A percentile compares a stretch with the other conserved stretches of the same genome.
These are phyloP conservation scores for Candida boleticola DNA, from an alignment of 805 yeast genomes.

Conservation along the genomic window DNA sequence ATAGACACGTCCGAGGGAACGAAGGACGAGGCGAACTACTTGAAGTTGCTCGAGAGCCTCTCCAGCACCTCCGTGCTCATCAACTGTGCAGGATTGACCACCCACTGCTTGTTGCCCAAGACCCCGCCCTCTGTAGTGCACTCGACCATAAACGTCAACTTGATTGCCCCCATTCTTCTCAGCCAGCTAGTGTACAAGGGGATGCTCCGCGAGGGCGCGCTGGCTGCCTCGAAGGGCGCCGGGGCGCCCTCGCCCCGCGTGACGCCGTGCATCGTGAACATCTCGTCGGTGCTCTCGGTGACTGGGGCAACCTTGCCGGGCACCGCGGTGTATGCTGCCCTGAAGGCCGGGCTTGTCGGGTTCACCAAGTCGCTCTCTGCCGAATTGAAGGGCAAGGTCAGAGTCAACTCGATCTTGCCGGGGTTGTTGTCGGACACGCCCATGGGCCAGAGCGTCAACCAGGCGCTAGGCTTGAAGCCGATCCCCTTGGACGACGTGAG, in stretches of 20 bases:
- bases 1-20: constrained; percentile 15
- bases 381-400: constrained; percentile 55
- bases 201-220: constrained; percentile 34
- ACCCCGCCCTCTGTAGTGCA: constrained; percentile 42
- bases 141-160: constrained; percentile 51
- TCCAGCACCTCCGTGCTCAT: constrained; percentile 46
- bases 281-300: constrained; percentile 62
- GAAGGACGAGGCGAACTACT: background rate
- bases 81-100: constrained; percentile 69
- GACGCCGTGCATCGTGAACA: constrained; percentile 49
- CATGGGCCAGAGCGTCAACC: constrained; percentile 47
- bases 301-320: constrained; percentile 45
- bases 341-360: constrained; percentile 68
- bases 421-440: constrained; percentile 67
- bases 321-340: constrained; percentile 62
- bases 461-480: constrained; percentile 16
- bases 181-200: constrained; percentile 51
- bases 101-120: constrained; percentile 47
- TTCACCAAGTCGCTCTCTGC: constrained; percentile 57
- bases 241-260: constrained; percentile 16
- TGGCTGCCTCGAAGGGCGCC: background rate
- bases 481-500: constrained; percentile 30
- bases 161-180: constrained; percentile 59
- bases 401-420: constrained; percentile 68
- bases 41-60: constrained; percentile 19